Evolutionary conservation across 345 rosid species (phyloP).

Genomic region (Theobroma cacao): DNA sequence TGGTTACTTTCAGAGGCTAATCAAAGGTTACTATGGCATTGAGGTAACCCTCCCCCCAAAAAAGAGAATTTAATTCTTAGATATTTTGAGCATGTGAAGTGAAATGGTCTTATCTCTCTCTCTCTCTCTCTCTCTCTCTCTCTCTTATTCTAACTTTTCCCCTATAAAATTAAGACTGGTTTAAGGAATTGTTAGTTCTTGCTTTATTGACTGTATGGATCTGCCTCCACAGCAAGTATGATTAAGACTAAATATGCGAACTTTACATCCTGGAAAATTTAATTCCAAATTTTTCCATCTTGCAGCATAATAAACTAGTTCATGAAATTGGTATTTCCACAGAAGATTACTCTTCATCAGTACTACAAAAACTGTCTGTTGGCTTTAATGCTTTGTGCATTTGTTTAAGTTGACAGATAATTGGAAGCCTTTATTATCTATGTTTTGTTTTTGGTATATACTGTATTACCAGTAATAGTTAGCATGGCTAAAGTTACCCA

Average conservation of each 20-base stretch:
- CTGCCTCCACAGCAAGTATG: background rate
- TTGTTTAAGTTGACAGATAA: background rate
- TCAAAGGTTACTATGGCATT: slow-evolving; percentile 48
- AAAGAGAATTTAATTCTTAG: background rate
- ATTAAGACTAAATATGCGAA: background rate
- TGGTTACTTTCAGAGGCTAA: slow-evolving; percentile 47
- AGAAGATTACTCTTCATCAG: background rate
- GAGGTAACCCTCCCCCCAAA: slow-evolving; percentile 49
- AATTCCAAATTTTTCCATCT: background rate
- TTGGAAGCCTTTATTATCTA: background rate
- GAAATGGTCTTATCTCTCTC: background rate
- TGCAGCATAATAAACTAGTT: background rate
- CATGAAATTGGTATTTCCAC: background rate
- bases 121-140: background rate
- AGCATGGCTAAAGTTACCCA: background rate
- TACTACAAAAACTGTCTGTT: background rate
- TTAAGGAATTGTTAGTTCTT: background rate
- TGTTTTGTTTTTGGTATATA: background rate
- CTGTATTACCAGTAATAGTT: background rate
- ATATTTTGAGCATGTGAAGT: background rate
- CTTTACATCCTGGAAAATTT: background rate
- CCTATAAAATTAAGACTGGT: background rate
- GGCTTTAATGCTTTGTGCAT: background rate
- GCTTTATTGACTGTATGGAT: background rate
- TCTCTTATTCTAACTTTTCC: background rate